Percentiles rank a stretch among this genome's conserved stretches.
Conservation (phyloP, 1,139 yeast species). For the Lodderomyces metapsilosis region DNA sequence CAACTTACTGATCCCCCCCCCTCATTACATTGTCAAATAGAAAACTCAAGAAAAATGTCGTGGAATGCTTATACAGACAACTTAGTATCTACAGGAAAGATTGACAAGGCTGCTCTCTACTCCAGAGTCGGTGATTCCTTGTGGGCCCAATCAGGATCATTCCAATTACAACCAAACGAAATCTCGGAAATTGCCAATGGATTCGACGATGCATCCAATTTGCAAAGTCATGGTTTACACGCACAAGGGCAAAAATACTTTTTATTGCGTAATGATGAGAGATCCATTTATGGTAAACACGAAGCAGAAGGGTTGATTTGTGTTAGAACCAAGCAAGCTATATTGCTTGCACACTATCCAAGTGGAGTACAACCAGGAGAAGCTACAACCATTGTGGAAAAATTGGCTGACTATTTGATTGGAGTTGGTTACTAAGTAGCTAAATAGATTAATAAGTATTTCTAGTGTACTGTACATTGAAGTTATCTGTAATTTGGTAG, state of each 20-base stretch:
- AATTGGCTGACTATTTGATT: slow-evolving; percentile 91
- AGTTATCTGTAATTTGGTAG: no score
- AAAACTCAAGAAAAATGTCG: slow-evolving; percentile 38
- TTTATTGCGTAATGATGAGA: slow-evolving; percentile 83
- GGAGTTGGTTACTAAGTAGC: slow-evolving; percentile 66
- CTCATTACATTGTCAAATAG: no score
- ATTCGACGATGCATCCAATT: slow-evolving; percentile 70
- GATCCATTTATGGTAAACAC: slow-evolving; percentile 92
- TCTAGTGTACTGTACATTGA: no score
- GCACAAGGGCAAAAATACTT: slow-evolving; percentile 85
- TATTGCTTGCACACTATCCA: slow-evolving; percentile 93
- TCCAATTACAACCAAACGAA: slow-evolving; percentile 69
- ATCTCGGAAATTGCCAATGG: slow-evolving; percentile 74
- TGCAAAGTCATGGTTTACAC: slow-evolving; percentile 86
- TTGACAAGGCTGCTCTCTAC: slow-evolving; percentile 90
- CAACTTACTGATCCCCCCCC: no score
- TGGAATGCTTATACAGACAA: slow-evolving; percentile 91
- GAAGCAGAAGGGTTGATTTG: slow-evolving; percentile 83
- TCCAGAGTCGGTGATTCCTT: slow-evolving; percentile 92
- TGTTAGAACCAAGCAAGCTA: slow-evolving; percentile 92
- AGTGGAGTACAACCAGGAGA: slow-evolving; percentile 89
- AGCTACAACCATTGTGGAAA: slow-evolving; percentile 92
- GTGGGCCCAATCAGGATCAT: slow-evolving; percentile 85
- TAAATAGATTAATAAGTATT: not conserved
- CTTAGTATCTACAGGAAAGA: slow-evolving; percentile 77